Percentiles rank a stretch among this genome's conserved stretches.
phyloP scores from a whole-genome alignment of 331 rosid species.

The Telfairia occidentalis region DNA sequence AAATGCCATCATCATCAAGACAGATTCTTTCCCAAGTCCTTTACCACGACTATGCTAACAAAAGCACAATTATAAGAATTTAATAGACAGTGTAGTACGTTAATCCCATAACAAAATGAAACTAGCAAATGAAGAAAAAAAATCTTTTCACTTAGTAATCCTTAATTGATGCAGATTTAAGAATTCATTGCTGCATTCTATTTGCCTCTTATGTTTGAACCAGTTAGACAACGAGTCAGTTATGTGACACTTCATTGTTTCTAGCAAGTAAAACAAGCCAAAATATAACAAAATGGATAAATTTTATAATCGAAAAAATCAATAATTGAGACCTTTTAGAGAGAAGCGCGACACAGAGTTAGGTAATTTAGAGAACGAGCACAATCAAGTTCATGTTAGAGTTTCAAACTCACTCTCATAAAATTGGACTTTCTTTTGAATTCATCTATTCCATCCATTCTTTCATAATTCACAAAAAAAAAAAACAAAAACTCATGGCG shows the following conservation, averaged over 20 bases:
- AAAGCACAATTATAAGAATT: conserved; percentile 18
- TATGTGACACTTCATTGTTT: neutral
- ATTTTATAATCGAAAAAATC: neutral
- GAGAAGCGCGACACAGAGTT: neutral
- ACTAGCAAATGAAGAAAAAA: neutral
- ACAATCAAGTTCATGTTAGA: neutral
- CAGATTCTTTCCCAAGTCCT: conserved; percentile 77
- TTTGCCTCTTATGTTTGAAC: neutral
- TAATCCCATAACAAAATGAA: neutral
- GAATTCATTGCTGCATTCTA: neutral
- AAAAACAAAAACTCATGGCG: no score
- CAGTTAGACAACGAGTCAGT: neutral
- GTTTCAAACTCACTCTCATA: conserved; percentile 3
- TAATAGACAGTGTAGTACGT: neutral
- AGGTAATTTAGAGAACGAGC: neutral
- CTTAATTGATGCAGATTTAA: neutral
- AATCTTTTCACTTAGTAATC: neutral
- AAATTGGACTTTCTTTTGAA: conserved; percentile 6
- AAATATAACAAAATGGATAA: neutral
- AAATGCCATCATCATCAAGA: conserved; percentile 71
- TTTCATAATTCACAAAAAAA: no score
- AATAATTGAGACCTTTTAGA: neutral
- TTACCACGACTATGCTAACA: conserved; percentile 78
- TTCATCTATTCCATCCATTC: no score
- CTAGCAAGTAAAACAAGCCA: neutral